These are phyloP conservation scores for Blastocystis sp. DNA, from an alignment of 352 stramenopile species.

Conservation along the genomic window DNA sequence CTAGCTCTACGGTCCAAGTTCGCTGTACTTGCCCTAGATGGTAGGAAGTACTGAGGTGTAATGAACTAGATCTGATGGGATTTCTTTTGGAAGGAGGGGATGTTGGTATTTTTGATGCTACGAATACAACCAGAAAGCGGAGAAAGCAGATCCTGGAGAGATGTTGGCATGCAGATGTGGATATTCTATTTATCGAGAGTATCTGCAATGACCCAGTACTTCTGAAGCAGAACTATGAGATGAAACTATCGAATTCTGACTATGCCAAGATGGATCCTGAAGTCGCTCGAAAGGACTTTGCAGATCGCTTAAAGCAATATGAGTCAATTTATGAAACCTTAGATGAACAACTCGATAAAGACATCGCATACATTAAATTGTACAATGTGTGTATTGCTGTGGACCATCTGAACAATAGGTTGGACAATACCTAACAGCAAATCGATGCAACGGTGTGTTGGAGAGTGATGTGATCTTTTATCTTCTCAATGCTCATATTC, in stretches of 20 bases:
- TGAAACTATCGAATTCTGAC: constrained; percentile 62
- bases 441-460: constrained; percentile 72
- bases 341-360: constrained; percentile 79
- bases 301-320: constrained; percentile 63
- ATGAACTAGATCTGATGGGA: constrained; percentile 30
- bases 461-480: constrained; percentile 72
- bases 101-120: constrained; percentile 67
- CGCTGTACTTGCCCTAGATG: constrained; percentile 78
- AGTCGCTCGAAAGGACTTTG: constrained; percentile 32
- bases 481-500: constrained; percentile 85
- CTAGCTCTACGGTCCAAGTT: constrained; percentile 79
- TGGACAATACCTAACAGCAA: constrained; percentile 51
- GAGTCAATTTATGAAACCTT: constrained; percentile 81
- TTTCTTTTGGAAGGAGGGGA: constrained; percentile 53
- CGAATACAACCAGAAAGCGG: constrained; percentile 52
- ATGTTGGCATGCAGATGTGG: constrained; percentile 55
- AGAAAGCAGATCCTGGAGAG: constrained; percentile 59
- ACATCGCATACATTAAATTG: constrained; percentile 86
- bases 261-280: constrained; percentile 63
- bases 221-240: constrained; percentile 66
- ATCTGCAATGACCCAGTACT: constrained; percentile 63
- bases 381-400: constrained; percentile 75
- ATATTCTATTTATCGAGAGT: constrained; percentile 64
- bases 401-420: constrained; percentile 66
- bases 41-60: background rate